Conservation (phyloP, 2,329 filamentous ascomycete species). For the Microthyrium microscopicum region DNA sequence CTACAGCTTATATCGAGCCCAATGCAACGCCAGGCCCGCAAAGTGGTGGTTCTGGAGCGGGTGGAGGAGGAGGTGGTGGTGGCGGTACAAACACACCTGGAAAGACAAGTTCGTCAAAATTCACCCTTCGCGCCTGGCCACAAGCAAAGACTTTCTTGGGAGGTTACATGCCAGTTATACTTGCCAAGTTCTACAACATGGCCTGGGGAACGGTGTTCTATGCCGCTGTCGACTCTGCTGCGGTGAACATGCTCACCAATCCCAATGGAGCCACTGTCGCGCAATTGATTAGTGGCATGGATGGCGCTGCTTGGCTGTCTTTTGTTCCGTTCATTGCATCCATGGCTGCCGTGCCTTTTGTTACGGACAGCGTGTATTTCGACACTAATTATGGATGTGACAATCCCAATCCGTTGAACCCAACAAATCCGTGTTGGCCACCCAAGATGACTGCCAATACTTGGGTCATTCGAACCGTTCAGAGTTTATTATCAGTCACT, state of each 20-base stretch:
- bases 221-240: neutral
- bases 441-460: conserved; percentile 2
- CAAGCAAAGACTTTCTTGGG: neutral
- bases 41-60: neutral
- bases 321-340: neutral
- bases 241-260: neutral
- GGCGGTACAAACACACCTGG: neutral
- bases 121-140: neutral
- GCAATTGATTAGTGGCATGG: neutral
- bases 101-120: neutral
- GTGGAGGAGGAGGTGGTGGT: neutral
- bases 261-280: neutral
- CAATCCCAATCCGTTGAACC: neutral
- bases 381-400: conserved; percentile 3
- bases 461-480: neutral
- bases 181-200: neutral
- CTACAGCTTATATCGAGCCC: no score
- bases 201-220: neutral
- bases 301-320: neutral
- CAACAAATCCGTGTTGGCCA: conserved; percentile 6
- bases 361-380: conserved; percentile 1
- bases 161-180: neutral
- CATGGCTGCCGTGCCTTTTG: neutral
- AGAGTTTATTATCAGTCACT: neutral
- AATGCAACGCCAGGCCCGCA: neutral